A percentile compares a stretch with the other conserved stretches of the same genome.
Conservation (phyloP, 129 eudicot genomes). For the Erigeron canadensis region DNA sequence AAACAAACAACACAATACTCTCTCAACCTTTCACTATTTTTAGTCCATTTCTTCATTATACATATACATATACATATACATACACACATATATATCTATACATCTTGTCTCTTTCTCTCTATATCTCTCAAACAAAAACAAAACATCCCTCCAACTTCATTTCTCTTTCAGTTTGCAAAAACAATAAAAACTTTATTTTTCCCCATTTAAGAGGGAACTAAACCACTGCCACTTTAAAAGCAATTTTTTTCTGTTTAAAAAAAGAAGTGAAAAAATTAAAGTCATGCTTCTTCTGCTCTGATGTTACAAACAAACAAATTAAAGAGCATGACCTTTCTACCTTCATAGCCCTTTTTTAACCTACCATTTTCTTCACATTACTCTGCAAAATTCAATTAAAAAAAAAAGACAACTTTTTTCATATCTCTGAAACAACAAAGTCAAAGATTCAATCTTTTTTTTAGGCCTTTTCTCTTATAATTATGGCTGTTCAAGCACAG, state of each 20-base stretch:
- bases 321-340: slow-evolving; percentile 40
- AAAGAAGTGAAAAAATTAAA: slow-evolving; percentile 10
- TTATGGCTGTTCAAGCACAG: slow-evolving; percentile 45
- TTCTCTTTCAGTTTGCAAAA: background rate
- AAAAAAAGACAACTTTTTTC: background rate
- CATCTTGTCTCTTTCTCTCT: background rate
- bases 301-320: slow-evolving; percentile 38
- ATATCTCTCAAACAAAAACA: background rate
- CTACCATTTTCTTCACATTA: slow-evolving; percentile 22
- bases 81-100: slow-evolving; percentile 22
- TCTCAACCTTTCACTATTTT: slow-evolving; percentile 33
- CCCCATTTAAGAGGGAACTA: slow-evolving; percentile 43
- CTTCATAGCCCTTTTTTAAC: slow-evolving; percentile 31
- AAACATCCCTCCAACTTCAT: slow-evolving; percentile 25
- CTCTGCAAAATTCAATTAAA: background rate
- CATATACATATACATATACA: background rate
- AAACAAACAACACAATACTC: slow-evolving; percentile 26
- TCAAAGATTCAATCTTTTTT: slow-evolving; percentile 41
- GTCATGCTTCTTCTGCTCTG: slow-evolving; percentile 45
- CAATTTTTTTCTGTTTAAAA: slow-evolving; percentile 10
- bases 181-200: slow-evolving; percentile 22
- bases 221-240: slow-evolving; percentile 35
- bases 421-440: background rate
- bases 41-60: slow-evolving; percentile 20
- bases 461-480: slow-evolving; percentile 2